Percentiles rank a stretch among this genome's conserved stretches.
phyloP scores from a whole-genome alignment of 345 rosid genomes.

The Turnera subulata region DNA sequence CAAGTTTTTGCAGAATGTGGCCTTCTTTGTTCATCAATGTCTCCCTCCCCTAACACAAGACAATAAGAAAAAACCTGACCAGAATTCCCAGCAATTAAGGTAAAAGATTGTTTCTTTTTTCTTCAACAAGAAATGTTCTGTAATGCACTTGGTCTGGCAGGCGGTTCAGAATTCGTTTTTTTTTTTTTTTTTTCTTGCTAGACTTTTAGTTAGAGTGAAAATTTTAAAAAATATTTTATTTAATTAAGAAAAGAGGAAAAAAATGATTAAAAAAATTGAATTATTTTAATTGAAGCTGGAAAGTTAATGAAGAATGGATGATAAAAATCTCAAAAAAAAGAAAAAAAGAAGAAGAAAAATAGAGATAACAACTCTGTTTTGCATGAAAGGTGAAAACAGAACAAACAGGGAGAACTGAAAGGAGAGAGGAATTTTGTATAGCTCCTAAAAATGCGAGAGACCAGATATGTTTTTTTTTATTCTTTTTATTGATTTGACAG shows the following conservation, averaged over 20 bases:
- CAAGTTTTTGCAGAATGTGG: too few relatives aligned
- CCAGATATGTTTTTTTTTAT: conserved; percentile 5
- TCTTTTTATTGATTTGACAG: conserved; percentile 16
- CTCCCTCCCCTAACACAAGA: too few relatives aligned
- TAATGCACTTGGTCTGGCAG: conserved; percentile 12
- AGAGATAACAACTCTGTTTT: background rate
- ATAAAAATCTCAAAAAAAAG: background rate
- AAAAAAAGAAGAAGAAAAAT: background rate
- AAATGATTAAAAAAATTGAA: background rate
- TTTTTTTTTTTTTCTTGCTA: background rate
- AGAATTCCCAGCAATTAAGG: conserved; percentile 11
- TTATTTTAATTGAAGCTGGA: background rate
- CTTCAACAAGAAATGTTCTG: background rate
- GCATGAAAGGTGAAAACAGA: background rate
- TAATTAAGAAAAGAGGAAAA: background rate
- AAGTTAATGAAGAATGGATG: too few relatives aligned
- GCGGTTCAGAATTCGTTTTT: background rate
- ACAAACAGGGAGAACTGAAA: background rate
- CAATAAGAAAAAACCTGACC: background rate
- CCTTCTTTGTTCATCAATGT: too few relatives aligned
- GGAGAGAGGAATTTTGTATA: background rate
- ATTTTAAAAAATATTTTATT: background rate
- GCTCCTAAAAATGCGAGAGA: conserved; percentile 11
- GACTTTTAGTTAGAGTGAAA: too few relatives aligned
- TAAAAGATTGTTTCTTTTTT: background rate